These are phyloP conservation scores for Brachypodium distachyon DNA, from an alignment of 202 grass and related monocot species.

Conservation along the genomic window DNA sequence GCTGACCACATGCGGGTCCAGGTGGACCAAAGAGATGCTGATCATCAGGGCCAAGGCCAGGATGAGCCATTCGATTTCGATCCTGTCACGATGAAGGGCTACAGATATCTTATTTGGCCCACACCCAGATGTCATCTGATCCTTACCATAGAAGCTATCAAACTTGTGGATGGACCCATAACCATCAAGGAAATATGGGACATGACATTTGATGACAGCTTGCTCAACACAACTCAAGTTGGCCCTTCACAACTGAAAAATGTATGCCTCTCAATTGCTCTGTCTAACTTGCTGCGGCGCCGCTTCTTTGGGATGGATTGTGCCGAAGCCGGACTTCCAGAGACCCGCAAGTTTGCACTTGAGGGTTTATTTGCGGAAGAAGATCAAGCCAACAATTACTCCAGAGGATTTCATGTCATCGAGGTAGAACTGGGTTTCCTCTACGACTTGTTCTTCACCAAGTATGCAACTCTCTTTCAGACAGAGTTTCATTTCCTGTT, in stretches of 20 bases:
- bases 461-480: background rate
- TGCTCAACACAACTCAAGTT: background rate
- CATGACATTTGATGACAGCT: background rate
- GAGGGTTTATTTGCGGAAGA: background rate
- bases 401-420: background rate
- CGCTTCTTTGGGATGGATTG: background rate
- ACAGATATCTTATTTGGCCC: background rate
- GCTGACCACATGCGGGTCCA: background rate
- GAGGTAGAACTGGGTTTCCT: background rate
- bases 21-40: background rate
- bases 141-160: too few relatives aligned
- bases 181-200: background rate
- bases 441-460: background rate
- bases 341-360: background rate
- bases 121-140: too few relatives aligned
- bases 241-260: background rate
- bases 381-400: background rate
- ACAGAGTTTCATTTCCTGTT: accelerated
- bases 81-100: background rate
- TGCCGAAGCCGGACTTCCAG: background rate
- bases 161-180: background rate
- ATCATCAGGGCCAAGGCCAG: too few relatives aligned
- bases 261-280: background rate
- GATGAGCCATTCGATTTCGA: background rate
- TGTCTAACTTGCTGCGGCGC: background rate